Base-by-base conservation (phyloP, 148 eudicot genomes). In the Vaccinium corymbosum region DNA sequence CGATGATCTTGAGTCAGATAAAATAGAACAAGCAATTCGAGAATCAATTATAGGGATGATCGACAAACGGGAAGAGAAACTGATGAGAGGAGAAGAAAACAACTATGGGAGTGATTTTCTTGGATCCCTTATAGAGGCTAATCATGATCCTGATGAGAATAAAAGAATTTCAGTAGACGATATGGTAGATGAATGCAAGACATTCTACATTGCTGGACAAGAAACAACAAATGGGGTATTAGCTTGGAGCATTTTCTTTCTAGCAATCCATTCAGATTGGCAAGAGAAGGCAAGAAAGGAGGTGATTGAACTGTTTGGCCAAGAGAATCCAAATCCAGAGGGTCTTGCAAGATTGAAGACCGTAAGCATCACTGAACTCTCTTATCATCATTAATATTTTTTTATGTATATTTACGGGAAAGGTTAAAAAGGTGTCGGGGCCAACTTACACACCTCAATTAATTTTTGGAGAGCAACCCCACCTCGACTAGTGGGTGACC, bases 71-170 rank as follows among this genome's bases (percentile, higher is more conserved):
- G 38, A 61, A 38, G 72, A 80, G 71, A 35, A 56, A 12, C 6
- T 80, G 19, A 27, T 0, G 72, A 35, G 13, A 6, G 82, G 82
- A 20, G 71, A 59, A 38, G 71, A 32, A 62, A 16, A n/a, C 20
- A 62, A 42, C 53, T 55, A 20, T 7, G 81, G 50, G 2, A 22
- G 55, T 64, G 85, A 84, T 48, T 78, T 84, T 49, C 85, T 84
- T 17, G 85, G 85, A 52, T 78, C 76, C n/a, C 85, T 84, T 27
- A 32, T 84, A 22, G 78, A 78, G 64, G 85, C 66, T 20, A 64
- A 51, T 14, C 71, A 64, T 22, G 29, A 64, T 22, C 71, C 71
- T 64, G 71, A 64, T 64, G 71, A 22, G 71, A 64, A 38, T 6
- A 77, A 25, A 0, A 78, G 66, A 57, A 52, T 84, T 17, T 14